Conservation (phyloP, 2,329 filamentous ascomycete genomes). For the Lanzia echinophila region DNA sequence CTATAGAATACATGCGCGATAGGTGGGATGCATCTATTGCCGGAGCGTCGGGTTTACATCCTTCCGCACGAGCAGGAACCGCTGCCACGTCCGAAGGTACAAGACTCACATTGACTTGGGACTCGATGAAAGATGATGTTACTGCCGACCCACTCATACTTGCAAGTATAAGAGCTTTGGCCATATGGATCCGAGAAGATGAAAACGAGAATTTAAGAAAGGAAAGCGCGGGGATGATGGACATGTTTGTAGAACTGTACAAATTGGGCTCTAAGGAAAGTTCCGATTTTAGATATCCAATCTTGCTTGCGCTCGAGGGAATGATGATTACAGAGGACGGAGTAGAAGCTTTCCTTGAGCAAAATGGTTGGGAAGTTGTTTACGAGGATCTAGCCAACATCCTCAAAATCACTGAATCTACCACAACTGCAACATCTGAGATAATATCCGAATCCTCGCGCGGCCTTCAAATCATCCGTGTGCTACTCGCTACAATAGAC, state of each 20-base stretch:
- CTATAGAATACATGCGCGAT: conserved; percentile 60
- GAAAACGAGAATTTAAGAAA: conserved; percentile 51
- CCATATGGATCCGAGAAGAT: conserved; percentile 64
- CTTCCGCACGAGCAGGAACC: conserved; percentile 42
- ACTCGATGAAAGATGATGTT: conserved; percentile 42
- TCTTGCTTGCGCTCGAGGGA: conserved; percentile 54
- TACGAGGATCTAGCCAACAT: conserved; percentile 43
- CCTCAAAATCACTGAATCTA: conserved; percentile 27
- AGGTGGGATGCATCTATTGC: conserved; percentile 62
- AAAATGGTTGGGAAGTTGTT: conserved; percentile 49
- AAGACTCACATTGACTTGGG: conserved; percentile 49
- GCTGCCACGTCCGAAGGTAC: conserved; percentile 40
- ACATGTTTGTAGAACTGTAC: conserved; percentile 60
- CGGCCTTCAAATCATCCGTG: conserved; percentile 49
- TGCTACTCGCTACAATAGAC: conserved; percentile 48
- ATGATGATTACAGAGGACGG: conserved; percentile 41
- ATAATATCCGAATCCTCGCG: conserved; percentile 36
- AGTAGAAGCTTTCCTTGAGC: conserved; percentile 36
- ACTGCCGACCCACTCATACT: conserved; percentile 52
- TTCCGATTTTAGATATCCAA: conserved; percentile 49
- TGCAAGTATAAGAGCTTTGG: conserved; percentile 49
- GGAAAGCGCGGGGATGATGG: conserved; percentile 46
- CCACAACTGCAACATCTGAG: background rate
- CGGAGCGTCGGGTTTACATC: conserved; percentile 55
- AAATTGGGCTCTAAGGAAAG: conserved; percentile 22